phyloP scores from a whole-genome alignment of 106 monocot species.

The Posidonia australis region DNA sequence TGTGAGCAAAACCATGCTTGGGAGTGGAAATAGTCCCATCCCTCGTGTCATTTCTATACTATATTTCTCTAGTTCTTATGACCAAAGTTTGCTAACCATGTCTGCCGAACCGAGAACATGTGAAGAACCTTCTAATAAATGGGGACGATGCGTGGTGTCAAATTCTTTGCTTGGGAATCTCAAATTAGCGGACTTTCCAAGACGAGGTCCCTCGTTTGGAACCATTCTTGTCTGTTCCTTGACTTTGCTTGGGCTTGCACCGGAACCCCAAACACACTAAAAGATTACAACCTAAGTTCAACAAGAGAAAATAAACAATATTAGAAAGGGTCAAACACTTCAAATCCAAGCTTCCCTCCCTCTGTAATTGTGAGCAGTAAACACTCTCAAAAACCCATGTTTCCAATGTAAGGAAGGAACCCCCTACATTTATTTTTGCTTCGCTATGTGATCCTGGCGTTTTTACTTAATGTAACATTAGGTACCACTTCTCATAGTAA shows the following conservation, averaged over 20 bases:
- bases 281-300: too few relatives aligned
- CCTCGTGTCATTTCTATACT: too few relatives aligned
- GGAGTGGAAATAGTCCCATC: too few relatives aligned
- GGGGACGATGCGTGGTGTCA: slow-evolving; percentile 6
- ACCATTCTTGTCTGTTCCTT: slow-evolving; percentile 14
- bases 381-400: slow-evolving; percentile 3
- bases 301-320: neutral
- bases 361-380: neutral
- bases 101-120: slow-evolving; percentile 4
- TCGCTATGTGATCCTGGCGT: neutral
- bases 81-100: slow-evolving; percentile 11
- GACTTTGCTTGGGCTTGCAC: slow-evolving; percentile 6
- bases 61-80: too few relatives aligned
- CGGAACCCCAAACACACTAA: slow-evolving; percentile 2
- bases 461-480: neutral
- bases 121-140: slow-evolving; percentile 9
- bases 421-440: neutral
- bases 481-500: too few relatives aligned
- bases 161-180: slow-evolving; percentile 6
- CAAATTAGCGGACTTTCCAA: slow-evolving; percentile 5
- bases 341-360: slow-evolving; percentile 14
- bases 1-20: too few relatives aligned
- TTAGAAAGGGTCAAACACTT: slow-evolving; percentile 8
- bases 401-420: slow-evolving; percentile 3
- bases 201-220: neutral